A percentile compares a stretch with the other conserved stretches of the same genome.
phyloP scores from a whole-genome alignment of 2,329 filamentous ascomycete species.

The Fusarium brevicatenulatum region DNA sequence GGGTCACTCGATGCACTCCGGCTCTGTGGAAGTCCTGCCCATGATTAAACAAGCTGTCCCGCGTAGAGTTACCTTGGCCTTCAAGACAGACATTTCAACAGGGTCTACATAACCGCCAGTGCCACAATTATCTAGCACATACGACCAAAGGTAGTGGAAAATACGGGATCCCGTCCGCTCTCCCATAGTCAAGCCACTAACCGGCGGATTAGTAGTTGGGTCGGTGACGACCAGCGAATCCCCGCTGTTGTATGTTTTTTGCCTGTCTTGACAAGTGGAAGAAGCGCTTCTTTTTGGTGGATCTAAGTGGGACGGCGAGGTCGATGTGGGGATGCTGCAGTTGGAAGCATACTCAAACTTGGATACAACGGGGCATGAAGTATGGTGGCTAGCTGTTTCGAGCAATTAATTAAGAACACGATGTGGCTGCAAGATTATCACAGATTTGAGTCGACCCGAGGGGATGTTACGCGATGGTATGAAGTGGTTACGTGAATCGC shows the following conservation, averaged over 20 bases:
- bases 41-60: no score
- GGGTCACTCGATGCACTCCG: no score
- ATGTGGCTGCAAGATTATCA: rapidly evolving
- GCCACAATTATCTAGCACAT: background rate
- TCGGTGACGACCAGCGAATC: slow-evolving; percentile 23
- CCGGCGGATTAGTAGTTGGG: slow-evolving; percentile 21
- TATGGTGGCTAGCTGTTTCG: no score
- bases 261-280: rapidly evolving
- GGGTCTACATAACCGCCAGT: no score
- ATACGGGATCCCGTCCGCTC: slow-evolving; percentile 20
- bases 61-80: no score
- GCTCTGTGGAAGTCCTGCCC: no score
- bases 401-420: background rate
- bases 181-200: slow-evolving; percentile 21
- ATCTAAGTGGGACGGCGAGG: background rate
- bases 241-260: slow-evolving; percentile 24
- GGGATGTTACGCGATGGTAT: background rate
- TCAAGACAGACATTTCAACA: no score
- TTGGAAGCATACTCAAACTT: rapidly evolving
- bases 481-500: background rate
- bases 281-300: background rate
- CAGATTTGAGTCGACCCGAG: rapidly evolving
- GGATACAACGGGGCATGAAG: background rate
- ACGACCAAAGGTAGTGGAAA: slow-evolving; percentile 16
- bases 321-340: background rate